Evolutionary conservation across 2,329 filamentous ascomycete genomes (phyloP).

Genomic region (Colletotrichum sp.): DNA sequence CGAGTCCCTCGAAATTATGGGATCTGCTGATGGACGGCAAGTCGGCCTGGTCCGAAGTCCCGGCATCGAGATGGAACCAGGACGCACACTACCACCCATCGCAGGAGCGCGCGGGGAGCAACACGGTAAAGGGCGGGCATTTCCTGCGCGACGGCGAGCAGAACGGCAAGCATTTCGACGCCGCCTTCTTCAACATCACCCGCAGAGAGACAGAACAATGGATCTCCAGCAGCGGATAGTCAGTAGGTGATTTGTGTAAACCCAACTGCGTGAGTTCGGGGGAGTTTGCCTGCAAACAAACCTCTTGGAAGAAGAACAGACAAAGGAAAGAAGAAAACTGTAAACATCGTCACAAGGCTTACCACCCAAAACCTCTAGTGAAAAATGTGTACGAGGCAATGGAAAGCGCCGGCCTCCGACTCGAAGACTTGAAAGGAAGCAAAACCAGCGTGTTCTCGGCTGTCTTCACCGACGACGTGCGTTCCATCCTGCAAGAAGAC

Average conservation of each 20-base stretch:
- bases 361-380: not conserved
- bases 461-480: not conserved
- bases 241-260: not conserved
- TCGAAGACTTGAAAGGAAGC: not conserved
- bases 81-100: not conserved
- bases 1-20: conserved; percentile 38
- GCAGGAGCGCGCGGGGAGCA: not conserved
- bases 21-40: conserved; percentile 33
- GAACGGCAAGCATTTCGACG: conserved; percentile 35
- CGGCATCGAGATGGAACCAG: not conserved
- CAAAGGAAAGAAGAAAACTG: not conserved
- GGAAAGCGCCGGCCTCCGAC: conserved; percentile 22
- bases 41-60: not conserved
- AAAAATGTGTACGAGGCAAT: conserved; percentile 24
- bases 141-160: conserved; percentile 23
- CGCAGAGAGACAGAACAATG: conserved; percentile 40
- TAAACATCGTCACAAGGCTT: not conserved
- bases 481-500: not conserved
- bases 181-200: conserved; percentile 43
- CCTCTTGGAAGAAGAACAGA: not conserved
- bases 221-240: conserved; percentile 21
- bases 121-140: conserved; percentile 22
- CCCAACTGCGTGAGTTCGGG: too few relatives aligned
- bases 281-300: too few relatives aligned
- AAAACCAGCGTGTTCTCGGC: conserved; percentile 8